Evolutionary conservation across 805 yeast genomes (phyloP), one percentile per base, ranked within the genome.

Genomic region (Nakazawaea ernobii): DNA sequence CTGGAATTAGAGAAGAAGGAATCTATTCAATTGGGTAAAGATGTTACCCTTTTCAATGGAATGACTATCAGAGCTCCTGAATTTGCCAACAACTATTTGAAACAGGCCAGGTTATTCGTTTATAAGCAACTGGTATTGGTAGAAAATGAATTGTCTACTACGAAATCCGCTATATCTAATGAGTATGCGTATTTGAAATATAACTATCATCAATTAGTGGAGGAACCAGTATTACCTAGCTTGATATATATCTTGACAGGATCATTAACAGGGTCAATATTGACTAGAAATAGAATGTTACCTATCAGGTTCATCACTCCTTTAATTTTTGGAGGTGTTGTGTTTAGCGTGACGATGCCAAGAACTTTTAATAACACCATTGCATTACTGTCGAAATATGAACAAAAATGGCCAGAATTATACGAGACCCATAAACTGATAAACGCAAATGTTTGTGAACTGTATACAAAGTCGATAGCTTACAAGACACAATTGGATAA

Each of bases 211-310:
- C 52, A 65, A 6, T 45, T 70, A 29, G 67, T 79, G 15, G 68
- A 62, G 45, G 85, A 79, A 52, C 80, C 82, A 6, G 63, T 79
- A 4, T 68, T 82, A 48, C 87, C 87, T 15, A 68, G 69, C 38
- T 59, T 74, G 36, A 71, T 80, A 43, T 75, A 77, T 55, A 75
- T 80, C 6, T 62, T 82, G 35, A 79, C 86, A 0, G 68, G 74
- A 6, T 63, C 82, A 4, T 71, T 82, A 51, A 56, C 79, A 1
- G 84, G 85, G 10, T 78, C 85, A 2, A 75, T 82, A 48, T 51
- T 77, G 32, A 77, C 70, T 13, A 69, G 71, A 49, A 73, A 68
- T 52, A 69, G 76, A 53, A 55, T 73, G 1, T 59, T 79, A 8
- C 77, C 79, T 1, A 33, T 73, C 6, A 69, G 87, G 53, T 75